These are phyloP conservation scores for Teunomyces pallodes DNA, from an alignment of 805 yeast genomes.

Conservation along the genomic window DNA sequence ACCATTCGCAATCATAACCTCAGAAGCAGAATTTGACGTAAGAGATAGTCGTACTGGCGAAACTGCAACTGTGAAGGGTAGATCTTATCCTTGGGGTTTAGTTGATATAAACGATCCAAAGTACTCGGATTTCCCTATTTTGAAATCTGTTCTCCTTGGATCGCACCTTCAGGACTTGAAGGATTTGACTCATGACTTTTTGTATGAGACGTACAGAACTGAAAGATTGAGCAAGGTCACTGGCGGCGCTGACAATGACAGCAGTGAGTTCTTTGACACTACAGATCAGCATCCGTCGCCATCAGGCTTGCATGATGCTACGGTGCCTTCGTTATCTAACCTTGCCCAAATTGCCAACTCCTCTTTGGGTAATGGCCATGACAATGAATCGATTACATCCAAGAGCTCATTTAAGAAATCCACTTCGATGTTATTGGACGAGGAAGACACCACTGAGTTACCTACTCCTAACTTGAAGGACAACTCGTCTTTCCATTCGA, in stretches of 20 bases:
- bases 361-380: conserved; percentile 9
- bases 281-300: conserved; percentile 16
- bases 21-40: conserved; percentile 55
- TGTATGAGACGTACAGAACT: conserved; percentile 78
- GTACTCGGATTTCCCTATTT: conserved; percentile 51
- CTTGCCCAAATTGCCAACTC: conserved; percentile 50
- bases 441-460: conserved; percentile 14
- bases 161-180: conserved; percentile 81
- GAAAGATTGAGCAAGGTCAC: conserved; percentile 65
- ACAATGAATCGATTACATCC: conserved; percentile 20
- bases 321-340: conserved; percentile 58
- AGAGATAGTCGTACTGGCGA: conserved; percentile 44
- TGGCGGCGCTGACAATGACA: conserved; percentile 31
- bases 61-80: conserved; percentile 45
- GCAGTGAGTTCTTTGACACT: conserved; percentile 19
- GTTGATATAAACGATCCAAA: conserved; percentile 54
- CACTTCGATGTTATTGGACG: conserved; percentile 38
- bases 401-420: conserved; percentile 22
- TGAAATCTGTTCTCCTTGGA: conserved; percentile 73
- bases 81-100: conserved; percentile 77
- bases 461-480: conserved; percentile 28
- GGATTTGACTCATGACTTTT: conserved; percentile 72
- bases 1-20: conserved; percentile 72
- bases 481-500: conserved; percentile 27
- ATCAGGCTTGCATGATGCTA: conserved; percentile 3